Conservation (phyloP, 768 basidiomycete genomes). For the Coprinellus aureogranulatus region DNA sequence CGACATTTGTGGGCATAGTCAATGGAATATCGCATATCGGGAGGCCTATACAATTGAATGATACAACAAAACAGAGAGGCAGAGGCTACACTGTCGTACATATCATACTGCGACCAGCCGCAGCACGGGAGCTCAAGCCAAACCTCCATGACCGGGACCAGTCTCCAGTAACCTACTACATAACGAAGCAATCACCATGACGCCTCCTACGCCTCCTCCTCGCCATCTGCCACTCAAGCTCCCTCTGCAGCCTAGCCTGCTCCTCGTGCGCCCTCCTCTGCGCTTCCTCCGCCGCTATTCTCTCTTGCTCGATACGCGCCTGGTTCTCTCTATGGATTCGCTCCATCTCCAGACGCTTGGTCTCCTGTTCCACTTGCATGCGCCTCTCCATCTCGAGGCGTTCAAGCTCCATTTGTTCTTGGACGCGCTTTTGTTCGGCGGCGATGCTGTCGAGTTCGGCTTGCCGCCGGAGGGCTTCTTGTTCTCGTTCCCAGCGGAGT, state of each 20-base stretch:
- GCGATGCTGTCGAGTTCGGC: slow-evolving; percentile 2
- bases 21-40: too few relatives aligned
- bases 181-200: too few relatives aligned
- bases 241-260: background rate
- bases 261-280: background rate
- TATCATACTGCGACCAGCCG: too few relatives aligned
- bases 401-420: background rate
- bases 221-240: slow-evolving; percentile 1
- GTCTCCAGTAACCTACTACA: too few relatives aligned
- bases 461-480: slow-evolving; percentile 29
- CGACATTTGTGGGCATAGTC: too few relatives aligned
- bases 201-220: too few relatives aligned
- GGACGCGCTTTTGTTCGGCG: background rate
- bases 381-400: background rate
- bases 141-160: too few relatives aligned
- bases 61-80: too few relatives aligned
- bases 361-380: background rate
- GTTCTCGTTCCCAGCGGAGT: slow-evolving; percentile 41
- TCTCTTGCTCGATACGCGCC: background rate
- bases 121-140: too few relatives aligned
- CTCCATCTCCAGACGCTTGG: background rate
- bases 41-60: too few relatives aligned
- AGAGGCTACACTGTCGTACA: too few relatives aligned
- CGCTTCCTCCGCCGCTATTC: background rate
- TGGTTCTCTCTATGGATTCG: background rate